Evolutionary conservation across 1,284 basidiomycete genomes (phyloP).

Genomic region (Cutaneotrichosporon daszewskae): DNA sequence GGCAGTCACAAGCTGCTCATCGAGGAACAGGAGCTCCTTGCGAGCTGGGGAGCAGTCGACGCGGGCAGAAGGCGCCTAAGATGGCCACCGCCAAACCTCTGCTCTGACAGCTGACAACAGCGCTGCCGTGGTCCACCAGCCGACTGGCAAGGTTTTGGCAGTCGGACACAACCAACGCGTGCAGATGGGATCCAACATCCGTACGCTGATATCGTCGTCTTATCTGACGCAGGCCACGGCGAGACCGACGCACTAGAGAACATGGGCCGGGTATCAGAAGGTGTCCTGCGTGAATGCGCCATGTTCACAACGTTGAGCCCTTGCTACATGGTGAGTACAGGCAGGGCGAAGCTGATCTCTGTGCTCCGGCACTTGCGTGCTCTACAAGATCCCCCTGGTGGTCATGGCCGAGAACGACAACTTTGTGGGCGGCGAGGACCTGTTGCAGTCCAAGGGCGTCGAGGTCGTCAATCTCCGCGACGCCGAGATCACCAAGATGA

Average conservation of each 20-base stretch:
- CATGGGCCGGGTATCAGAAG: slow-evolving; percentile 26
- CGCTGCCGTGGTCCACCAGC: slow-evolving; percentile 30
- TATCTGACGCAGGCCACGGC: slow-evolving; percentile 25
- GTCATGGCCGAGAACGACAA: slow-evolving; percentile 34
- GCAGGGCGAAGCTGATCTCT: slow-evolving; percentile 1
- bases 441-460: slow-evolving; percentile 17
- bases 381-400: slow-evolving; percentile 28
- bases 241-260: slow-evolving; percentile 37
- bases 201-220: background rate
- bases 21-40: no score
- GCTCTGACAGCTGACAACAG: slow-evolving; percentile 11
- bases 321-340: slow-evolving; percentile 17
- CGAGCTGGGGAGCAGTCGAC: no score
- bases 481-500: slow-evolving; percentile 25
- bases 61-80: no score
- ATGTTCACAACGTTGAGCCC: slow-evolving; percentile 33
- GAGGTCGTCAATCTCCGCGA: slow-evolving; percentile 29
- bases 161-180: slow-evolving; percentile 36
- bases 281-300: slow-evolving; percentile 27
- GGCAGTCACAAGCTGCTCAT: no score
- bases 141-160: slow-evolving; percentile 27
- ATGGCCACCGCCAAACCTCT: no score
- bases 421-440: slow-evolving; percentile 28
- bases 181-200: slow-evolving; percentile 25
- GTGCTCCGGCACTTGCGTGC: slow-evolving; percentile 27